Conservation (phyloP, 495 filamentous ascomycete genomes). For the Penicillium cinerascens region DNA sequence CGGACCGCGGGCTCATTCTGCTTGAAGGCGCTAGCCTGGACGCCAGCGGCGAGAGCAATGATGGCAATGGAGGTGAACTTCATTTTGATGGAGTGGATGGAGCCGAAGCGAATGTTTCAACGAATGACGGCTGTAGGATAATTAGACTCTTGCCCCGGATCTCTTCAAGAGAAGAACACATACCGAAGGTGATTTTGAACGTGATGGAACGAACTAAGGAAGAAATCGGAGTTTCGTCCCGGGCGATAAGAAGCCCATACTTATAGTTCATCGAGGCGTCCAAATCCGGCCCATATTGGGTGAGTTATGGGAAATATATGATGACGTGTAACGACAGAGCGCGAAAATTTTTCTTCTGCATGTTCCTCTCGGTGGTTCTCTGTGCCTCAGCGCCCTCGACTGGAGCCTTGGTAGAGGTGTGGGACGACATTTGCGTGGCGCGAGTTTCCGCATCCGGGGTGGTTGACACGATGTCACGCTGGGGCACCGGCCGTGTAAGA, state of each 20-base stretch:
- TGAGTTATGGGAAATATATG: constrained; percentile 9
- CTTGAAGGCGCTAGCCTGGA: constrained; percentile 15
- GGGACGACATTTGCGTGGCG: constrained; percentile 9
- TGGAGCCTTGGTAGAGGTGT: constrained; percentile 6
- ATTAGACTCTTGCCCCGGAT: constrained; percentile 2
- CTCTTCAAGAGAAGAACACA: not conserved
- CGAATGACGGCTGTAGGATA: constrained; percentile 16
- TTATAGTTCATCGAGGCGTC: constrained; percentile 23
- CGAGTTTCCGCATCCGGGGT: constrained; percentile 26
- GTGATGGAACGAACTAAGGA: constrained; percentile 8
- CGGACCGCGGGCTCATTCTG: constrained; percentile 15
- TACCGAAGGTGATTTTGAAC: constrained; percentile 12
- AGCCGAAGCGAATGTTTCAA: constrained; percentile 22
- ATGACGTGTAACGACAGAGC: constrained; percentile 13
- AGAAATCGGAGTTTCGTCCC: not conserved
- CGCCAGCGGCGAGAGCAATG: constrained; percentile 27
- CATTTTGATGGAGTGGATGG: constrained; percentile 16
- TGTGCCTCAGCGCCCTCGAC: constrained; percentile 16
- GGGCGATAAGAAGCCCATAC: constrained; percentile 10
- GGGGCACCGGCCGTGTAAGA: constrained; percentile 2
- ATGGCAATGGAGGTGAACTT: constrained; percentile 23
- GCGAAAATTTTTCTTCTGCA: constrained; percentile 4
- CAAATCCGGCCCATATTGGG: constrained; percentile 19
- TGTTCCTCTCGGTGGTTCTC: constrained; percentile 10
- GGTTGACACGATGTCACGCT: constrained; percentile 19